Evolutionary conservation across 23 red algal genomes (phyloP), one percentile per base, ranked within the genome.

Genomic region (Gracilaria caudata): DNA sequence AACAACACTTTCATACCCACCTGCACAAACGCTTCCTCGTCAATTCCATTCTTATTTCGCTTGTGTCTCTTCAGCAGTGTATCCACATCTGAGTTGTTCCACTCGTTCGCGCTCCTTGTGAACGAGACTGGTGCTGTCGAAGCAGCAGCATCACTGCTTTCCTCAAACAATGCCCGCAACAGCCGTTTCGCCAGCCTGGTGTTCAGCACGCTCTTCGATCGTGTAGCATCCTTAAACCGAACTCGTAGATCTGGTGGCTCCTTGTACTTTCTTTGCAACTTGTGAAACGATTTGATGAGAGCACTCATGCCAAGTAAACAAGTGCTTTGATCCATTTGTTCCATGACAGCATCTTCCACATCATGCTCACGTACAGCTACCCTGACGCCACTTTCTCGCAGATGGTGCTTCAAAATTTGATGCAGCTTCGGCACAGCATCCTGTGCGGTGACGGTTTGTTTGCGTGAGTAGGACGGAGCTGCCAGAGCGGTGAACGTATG

Each of bases 1-100:
- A n/a, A n/a, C 60, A 65, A 32, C 9, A 65, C 60, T 32, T 65
- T 29, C 60, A 65, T 65, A 7, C 60, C 60, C 60, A 65, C 60
- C 33, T 65, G 60, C 4, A 65, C 60, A 65, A 65, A 65, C 4
- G 6, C 60, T 7, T 65, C 60, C 13, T 65, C 60, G 33, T 13
- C 60, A 35, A 65, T 35, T 7, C 4, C 4, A 7, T 35, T 65
- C 13, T 13, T 13, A 13, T 29, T 9, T 5, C 6, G 25, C 6
- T 13, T 13, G 13, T 7, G 13, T 29, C 13, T 13, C 13, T 5
- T 65, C n/a, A 65, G 60, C 60, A 65, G 4, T 7, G 60, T 65
- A 35, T 65, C 60, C 25, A 65, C 60, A 7, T 65, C 60, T 9
- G 4, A 9, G 6, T 13, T 13, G 33, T 65, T 35, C 60, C 60